Evolutionary conservation across 23 red algal species (phyloP), one percentile per base, ranked within the genome.

Genomic region (Gracilaria domingensis): DNA sequence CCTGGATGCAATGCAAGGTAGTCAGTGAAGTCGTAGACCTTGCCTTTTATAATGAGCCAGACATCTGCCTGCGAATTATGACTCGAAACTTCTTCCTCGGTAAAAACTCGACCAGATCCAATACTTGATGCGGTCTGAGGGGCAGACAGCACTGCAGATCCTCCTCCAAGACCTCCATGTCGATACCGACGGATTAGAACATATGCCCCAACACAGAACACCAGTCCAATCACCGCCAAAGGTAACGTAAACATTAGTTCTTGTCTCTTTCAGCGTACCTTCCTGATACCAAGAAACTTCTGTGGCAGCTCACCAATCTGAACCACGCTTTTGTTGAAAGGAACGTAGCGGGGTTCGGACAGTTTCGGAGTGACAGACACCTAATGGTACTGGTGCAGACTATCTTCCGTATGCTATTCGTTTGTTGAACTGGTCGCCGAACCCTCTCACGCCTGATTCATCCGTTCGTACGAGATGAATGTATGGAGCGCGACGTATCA

Each of bases 1-100:
- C 97, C 97, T 61, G 97, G 97, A 76, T 99, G 97, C 45, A 93
- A 45, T 18, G 83, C 84, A 79, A 96, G 62, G 80, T 96, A 99
- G 24, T 69, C 66, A 1, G 90, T 93, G 62, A 99, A 95, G 85
- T 99, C 92, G 66, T 99, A 99, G 18, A 99, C 97, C 42, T 93
- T 91, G 4, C 87, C 94, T 71, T 90, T 83, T 35, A 99, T 99
- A 42, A 96, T 90, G 17, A 99, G 94, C 97, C 97, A 99, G 29
- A 99, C 86, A 64, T 95, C 94, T 32, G 96, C 67, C 21, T 64
- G 69, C 0, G 83, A 60, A 48, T 78, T 87, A 74, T 99, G 97
- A 12, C 26, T 20, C 17, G 73, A 81, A 53, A 99, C 94, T 70
- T 99, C 93, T 48, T 39, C 75, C 39, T 86, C 71, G 28, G 89